Evolutionary conservation across 495 filamentous ascomycete genomes (phyloP), one percentile per base, ranked within the genome.

Genomic region (Parathielavia appendiculata): DNA sequence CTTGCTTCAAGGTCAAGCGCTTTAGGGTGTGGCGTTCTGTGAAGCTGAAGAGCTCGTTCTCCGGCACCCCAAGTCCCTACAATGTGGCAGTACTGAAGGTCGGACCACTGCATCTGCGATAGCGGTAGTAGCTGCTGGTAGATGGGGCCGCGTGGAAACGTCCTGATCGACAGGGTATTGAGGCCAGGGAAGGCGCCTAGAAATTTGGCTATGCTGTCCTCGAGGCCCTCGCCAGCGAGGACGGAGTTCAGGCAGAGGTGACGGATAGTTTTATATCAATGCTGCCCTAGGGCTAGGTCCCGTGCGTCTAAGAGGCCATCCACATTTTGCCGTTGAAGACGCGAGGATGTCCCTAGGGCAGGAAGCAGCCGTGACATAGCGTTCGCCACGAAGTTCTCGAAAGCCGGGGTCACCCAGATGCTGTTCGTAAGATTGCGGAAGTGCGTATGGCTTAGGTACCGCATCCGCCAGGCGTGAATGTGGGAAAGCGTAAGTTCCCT

Each of bases 41-140:
- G 14, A 49, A 49, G 46, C 46, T n/a, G 46, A 49, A 49, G 17
- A 49, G 46, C 46, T 49, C 46, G 46, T 49, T 34, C 46, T 47
- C 45, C 45, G 45, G 20, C n/a, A 20, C 26, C 20, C 23, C 23
- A 47, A 47, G 45, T 22, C 20, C 45, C 23, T 47, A 47, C 30
- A 13, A 47, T 30, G 45, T 47, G 8, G 45, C 20, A 47, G 45
- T 26, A 47, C 45, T 47, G 20, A 26, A 47, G 20, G 45, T 47
- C 22, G 2, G 45, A 32, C 45, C 20, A 47, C 20, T 14, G 45
- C 23, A 47, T 47, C 45, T 47, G 20, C 45, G 26, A 4, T 5
- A 47, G 45, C 11, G 45, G 45, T 22, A 47, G 45, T 22, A 11
- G 45, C 22, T 47, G 13, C 10, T 47, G 2, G 20, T 1, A 13